Evolutionary conservation across 345 rosid species (phyloP).

Genomic region (Eucalyptus cladocalyx): DNA sequence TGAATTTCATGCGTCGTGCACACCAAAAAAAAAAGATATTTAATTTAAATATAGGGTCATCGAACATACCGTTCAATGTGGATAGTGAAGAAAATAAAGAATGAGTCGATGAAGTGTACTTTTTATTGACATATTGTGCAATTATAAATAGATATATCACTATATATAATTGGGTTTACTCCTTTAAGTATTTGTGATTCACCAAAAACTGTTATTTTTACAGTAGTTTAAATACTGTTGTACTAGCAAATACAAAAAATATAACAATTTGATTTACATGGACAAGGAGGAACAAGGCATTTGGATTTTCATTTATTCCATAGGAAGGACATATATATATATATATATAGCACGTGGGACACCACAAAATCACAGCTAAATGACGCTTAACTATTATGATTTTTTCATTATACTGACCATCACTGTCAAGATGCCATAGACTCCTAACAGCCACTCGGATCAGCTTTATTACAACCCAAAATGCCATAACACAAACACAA

Average conservation of each 20-base stretch:
- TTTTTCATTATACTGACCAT: not conserved
- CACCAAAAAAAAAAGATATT: no score
- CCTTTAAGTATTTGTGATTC: no score
- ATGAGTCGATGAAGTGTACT: no score
- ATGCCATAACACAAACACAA: not conserved
- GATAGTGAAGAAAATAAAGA: no score
- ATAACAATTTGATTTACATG: not conserved
- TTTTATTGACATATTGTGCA: no score
- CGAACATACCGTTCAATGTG: fast-evolving
- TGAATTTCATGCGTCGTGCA: no score
- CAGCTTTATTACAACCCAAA: not conserved
- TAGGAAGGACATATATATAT: not conserved
- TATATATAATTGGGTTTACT: no score
- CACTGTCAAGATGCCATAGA: not conserved
- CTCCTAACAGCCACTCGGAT: not conserved
- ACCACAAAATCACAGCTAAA: not conserved
- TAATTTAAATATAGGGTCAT: no score
- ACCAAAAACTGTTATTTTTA: no score
- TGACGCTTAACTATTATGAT: not conserved
- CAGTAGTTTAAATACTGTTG: no score
- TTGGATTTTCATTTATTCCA: not conserved
- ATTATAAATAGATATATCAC: no score
- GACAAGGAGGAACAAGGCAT: not conserved
- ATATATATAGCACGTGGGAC: not conserved
- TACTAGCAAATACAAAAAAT: no score